A percentile compares a stretch with the other conserved stretches of the same genome.
These are phyloP conservation scores for Mortierella claussenii DNA, from an alignment of 192 early-diverging fungal genomes.

Conservation along the genomic window DNA sequence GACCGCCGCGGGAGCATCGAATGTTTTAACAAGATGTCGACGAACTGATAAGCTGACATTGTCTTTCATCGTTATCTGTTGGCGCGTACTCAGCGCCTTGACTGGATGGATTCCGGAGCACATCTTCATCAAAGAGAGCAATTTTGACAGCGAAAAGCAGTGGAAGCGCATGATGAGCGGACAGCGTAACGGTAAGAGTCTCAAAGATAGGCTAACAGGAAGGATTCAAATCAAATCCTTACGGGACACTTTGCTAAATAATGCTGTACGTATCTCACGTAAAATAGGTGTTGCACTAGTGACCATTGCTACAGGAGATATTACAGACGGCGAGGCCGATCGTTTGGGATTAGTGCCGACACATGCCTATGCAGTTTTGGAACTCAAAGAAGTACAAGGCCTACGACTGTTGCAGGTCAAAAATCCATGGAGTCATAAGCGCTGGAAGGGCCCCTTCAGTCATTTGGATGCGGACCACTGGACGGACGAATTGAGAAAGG, in stretches of 20 bases:
- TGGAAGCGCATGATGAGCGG: slow-evolving; percentile 81
- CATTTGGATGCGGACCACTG: slow-evolving; percentile 71
- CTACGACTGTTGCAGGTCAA: slow-evolving; percentile 84
- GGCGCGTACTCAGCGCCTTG: slow-evolving; percentile 62
- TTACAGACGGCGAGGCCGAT: slow-evolving; percentile 71
- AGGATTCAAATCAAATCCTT: no score
- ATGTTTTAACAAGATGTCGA: no score
- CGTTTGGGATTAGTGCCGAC: slow-evolving; percentile 82
- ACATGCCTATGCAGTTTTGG: slow-evolving; percentile 91
- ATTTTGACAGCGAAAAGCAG: slow-evolving; percentile 71
- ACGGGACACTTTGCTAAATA: no score
- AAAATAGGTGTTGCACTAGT: slow-evolving; percentile 75
- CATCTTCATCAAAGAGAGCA: slow-evolving; percentile 82
- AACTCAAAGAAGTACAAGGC: slow-evolving; percentile 66
- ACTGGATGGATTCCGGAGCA: slow-evolving; percentile 97
- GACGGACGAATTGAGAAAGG: slow-evolving; percentile 74
- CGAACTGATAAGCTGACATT: neutral
- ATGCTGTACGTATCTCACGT: no score
- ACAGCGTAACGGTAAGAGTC: slow-evolving; percentile 64
- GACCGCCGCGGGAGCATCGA: no score
- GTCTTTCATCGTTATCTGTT: neutral
- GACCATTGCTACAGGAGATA: slow-evolving; percentile 87
- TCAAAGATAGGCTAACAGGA: no score
- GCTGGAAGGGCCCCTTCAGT: slow-evolving; percentile 86
- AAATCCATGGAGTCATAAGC: slow-evolving; percentile 92